Base-by-base conservation (phyloP, 1,139 yeast species). In the Entelexis sorbosivorans region DNA sequence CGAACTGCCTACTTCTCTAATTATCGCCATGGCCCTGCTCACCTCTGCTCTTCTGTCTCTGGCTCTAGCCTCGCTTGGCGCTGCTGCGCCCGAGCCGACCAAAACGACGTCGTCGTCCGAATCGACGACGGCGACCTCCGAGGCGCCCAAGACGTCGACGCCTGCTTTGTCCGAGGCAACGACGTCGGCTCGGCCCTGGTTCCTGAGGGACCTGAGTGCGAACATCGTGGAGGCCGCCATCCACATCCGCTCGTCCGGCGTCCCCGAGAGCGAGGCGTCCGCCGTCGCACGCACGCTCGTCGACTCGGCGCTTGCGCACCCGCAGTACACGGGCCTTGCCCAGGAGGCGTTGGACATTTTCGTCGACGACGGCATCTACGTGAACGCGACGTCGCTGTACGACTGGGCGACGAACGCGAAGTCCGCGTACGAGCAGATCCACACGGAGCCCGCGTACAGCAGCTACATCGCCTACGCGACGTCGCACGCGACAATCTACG, bases 271-370 rank as follows among this genome's bases (percentile, higher is more conserved):
- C 11, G 42, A 44, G 26, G 55, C 55, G 35, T 50, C 53, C 11
- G 50, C 55, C 5, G 55, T 50, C 2, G 57, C 57, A 11, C 35
- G 38, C 42, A 38, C 32, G 14, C 42, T 54, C 26, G 40, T 50
- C 9, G 56, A 54, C 9, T 52, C 31, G 14, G 55, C 35, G 6
- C 47, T 54, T 7, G 32, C 26, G 14, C 55, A 49, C 14, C 51
- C 55, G 3, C 52, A 52, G 49, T 54, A 36, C 44, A 52, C 57
- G 5, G 14, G 29, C 7, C 34, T 54, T 10, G 52, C 55, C 3
- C 19, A 33, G 10, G 48, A 52, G 22, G 48, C 43, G 5, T 14
- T 45, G 20, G 26, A 38, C 19, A 20, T 33, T 28, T 36, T 44
- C 45, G 42, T 48, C 11, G 29, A 31, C 17, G 31, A 49, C 22